These are phyloP conservation scores for Ogataea nonfermentans DNA, from an alignment of 805 yeast genomes.

Conservation along the genomic window DNA sequence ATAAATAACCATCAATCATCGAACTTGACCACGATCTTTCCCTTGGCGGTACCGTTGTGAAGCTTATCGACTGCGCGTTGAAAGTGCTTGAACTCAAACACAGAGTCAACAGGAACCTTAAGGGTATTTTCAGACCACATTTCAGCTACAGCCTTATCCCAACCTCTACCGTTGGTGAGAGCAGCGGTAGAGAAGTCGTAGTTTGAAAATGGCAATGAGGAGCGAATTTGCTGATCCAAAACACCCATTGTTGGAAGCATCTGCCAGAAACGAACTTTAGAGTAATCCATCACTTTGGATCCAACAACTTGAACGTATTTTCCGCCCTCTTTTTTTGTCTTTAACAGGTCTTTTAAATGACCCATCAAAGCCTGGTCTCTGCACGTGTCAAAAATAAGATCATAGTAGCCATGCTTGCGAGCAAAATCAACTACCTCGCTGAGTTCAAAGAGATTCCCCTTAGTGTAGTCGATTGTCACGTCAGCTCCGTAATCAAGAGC, in stretches of 20 bases:
- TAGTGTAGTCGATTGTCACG: conserved; percentile 54
- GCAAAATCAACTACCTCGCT: conserved; percentile 35
- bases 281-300: conserved; percentile 43
- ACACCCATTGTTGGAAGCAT: conserved; percentile 24
- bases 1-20: neutral
- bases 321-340: conserved; percentile 45
- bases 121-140: conserved; percentile 46
- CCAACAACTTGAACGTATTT: conserved; percentile 58
- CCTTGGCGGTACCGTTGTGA: conserved; percentile 50
- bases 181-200: conserved; percentile 7
- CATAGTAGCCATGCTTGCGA: conserved; percentile 47
- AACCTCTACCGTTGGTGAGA: conserved; percentile 12
- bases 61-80: conserved; percentile 50
- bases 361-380: conserved; percentile 55
- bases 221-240: conserved; percentile 12
- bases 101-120: conserved; percentile 52
- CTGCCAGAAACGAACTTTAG: conserved; percentile 24
- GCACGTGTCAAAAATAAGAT: conserved; percentile 61
- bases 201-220: conserved; percentile 17
- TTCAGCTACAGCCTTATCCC: conserved; percentile 37
- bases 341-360: conserved; percentile 42
- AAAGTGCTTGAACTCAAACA: conserved; percentile 47
- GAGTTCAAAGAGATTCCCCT: conserved; percentile 36
- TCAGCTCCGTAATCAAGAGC: conserved; percentile 49
- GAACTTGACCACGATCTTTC: conserved; percentile 56